phyloP scores from a whole-genome alignment of 305 asterid genomes.

The Ruellia speciosa region DNA sequence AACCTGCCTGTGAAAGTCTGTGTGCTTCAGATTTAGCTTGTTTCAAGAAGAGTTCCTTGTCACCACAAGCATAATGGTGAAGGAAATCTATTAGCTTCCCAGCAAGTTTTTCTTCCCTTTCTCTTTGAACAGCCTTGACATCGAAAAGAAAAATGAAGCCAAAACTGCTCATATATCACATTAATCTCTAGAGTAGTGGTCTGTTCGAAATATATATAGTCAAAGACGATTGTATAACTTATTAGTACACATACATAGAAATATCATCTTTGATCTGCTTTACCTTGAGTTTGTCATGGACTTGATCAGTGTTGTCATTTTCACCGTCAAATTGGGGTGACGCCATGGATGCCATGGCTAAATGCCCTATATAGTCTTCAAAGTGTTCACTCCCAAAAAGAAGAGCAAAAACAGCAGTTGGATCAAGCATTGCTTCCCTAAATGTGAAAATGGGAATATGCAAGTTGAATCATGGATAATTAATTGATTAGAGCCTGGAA shows the following conservation, averaged over 20 bases:
- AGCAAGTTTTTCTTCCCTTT: conserved; percentile 87
- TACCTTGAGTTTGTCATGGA: conserved; percentile 70
- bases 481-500: background rate
- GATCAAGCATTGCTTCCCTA: conserved; percentile 86
- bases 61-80: conserved; percentile 58
- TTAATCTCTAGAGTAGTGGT: too few relatives aligned
- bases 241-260: background rate
- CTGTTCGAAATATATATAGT: too few relatives aligned
- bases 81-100: conserved; percentile 52
- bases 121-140: conserved; percentile 64
- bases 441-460: background rate
- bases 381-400: conserved; percentile 91
- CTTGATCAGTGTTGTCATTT: conserved; percentile 45
- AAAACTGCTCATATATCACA: too few relatives aligned
- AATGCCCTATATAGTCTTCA: conserved; percentile 78
- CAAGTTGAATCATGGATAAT: background rate
- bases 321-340: conserved; percentile 52
- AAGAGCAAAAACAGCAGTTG: conserved; percentile 83
- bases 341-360: conserved; percentile 81
- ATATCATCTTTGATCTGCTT: background rate
- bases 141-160: too few relatives aligned
- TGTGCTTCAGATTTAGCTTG: conserved; percentile 77
- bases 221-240: too few relatives aligned
- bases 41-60: conserved; percentile 54
- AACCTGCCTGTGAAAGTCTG: conserved; percentile 68